These are phyloP conservation scores for Astraeus odoratus DNA, from an alignment of 768 basidiomycete species.

Conservation along the genomic window DNA sequence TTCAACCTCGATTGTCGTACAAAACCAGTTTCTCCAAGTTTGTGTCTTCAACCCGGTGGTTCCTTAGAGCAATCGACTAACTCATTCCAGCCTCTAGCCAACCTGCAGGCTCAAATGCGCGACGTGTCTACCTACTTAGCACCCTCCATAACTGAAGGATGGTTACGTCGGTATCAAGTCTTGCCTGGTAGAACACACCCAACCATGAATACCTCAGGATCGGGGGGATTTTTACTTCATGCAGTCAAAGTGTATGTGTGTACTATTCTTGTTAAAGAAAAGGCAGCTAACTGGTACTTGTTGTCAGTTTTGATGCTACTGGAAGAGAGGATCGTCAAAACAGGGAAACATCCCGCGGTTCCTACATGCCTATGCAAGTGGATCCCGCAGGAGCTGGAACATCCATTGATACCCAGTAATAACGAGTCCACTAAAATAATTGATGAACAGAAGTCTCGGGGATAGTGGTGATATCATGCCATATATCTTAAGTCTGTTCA, in stretches of 20 bases:
- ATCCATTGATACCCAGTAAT: neutral
- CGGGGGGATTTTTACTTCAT: slow-evolving; percentile 83
- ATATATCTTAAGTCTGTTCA: too few species aligned
- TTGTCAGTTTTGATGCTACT: slow-evolving; percentile 56
- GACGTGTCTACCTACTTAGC: slow-evolving; percentile 61
- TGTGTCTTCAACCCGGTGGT: slow-evolving; percentile 3
- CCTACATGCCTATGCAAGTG: slow-evolving; percentile 11
- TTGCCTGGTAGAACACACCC: slow-evolving; percentile 97
- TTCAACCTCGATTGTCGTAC: slow-evolving; percentile 80
- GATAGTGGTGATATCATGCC: too few species aligned
- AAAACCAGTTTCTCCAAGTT: slow-evolving; percentile 78
- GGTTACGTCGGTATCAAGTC: slow-evolving; percentile 88
- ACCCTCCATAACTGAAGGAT: slow-evolving; percentile 77
- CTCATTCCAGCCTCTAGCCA: slow-evolving; percentile 56
- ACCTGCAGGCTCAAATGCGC: slow-evolving; percentile 68
- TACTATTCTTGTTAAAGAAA: neutral
- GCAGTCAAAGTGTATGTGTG: slow-evolving; percentile 72
- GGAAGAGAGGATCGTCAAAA: slow-evolving; percentile 26
- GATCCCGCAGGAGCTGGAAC: slow-evolving; percentile 5
- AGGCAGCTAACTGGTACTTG: neutral
- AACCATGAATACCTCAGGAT: slow-evolving; percentile 83
- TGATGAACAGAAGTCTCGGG: too few species aligned
- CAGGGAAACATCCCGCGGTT: slow-evolving; percentile 1
- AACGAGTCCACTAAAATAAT: neutral
- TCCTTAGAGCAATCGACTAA: neutral